phyloP scores from a whole-genome alignment of 1,284 basidiomycete genomes.

The Sanguinoderma infundibulare region DNA sequence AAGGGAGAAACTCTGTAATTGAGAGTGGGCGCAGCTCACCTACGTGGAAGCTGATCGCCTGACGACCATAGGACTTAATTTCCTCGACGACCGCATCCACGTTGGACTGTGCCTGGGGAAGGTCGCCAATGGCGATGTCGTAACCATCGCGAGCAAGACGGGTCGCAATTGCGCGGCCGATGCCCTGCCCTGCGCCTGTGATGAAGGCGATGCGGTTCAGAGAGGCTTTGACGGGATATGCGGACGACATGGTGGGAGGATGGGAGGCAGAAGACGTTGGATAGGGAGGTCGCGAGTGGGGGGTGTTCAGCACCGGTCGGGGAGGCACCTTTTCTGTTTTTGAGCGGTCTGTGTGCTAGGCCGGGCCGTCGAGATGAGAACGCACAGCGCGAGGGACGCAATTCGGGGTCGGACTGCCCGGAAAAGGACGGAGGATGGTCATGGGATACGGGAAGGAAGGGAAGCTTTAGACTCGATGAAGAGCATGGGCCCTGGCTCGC shows the following conservation, averaged over 20 bases:
- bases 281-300: background rate
- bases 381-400: background rate
- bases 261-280: background rate
- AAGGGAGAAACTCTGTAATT: background rate
- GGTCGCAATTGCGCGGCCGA: slow-evolving; percentile 46
- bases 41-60: slow-evolving; percentile 35
- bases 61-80: slow-evolving; percentile 38
- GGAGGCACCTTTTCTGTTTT: too few relatives aligned
- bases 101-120: slow-evolving; percentile 34
- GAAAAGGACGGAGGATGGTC: slow-evolving; percentile 7
- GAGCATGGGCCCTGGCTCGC: background rate
- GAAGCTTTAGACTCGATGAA: background rate
- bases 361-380: slow-evolving; percentile 12
- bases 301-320: background rate
- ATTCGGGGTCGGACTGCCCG: slow-evolving; percentile 12
- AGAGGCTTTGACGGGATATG: slow-evolving; percentile 35
- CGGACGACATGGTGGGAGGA: slow-evolving; percentile 23
- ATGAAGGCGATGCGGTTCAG: slow-evolving; percentile 41
- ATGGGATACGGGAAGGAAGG: slow-evolving; percentile 11
- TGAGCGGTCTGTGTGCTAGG: slow-evolving; percentile 4
- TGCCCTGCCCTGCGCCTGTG: slow-evolving; percentile 47
- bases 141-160: slow-evolving; percentile 46
- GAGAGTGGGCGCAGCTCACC: slow-evolving; percentile 22
- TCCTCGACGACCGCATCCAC: slow-evolving; percentile 37
- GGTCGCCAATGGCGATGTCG: slow-evolving; percentile 44